phyloP scores from a whole-genome alignment of 108 stramenopile genomes.

The Thalassiosira profunda region DNA sequence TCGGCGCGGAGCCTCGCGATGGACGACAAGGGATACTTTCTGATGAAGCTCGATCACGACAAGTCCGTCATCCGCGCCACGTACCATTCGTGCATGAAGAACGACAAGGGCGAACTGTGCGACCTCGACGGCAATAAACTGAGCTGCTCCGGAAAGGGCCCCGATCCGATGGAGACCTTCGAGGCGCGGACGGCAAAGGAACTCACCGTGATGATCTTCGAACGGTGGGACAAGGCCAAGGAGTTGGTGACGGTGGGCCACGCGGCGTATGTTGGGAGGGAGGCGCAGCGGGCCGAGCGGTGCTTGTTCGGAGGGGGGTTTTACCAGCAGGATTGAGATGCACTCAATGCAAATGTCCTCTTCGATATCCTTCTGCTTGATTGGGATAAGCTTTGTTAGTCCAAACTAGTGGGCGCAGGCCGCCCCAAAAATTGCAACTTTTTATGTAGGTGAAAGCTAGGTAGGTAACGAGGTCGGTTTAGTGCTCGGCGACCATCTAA shows the following conservation, averaged over 20 bases:
- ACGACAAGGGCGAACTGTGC: conserved; percentile 66
- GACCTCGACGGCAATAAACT: conserved; percentile 57
- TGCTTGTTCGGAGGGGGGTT: conserved; percentile 29
- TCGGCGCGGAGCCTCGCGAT: conserved; percentile 41
- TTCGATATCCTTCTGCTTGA: not conserved
- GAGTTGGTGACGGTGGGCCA: conserved; percentile 49
- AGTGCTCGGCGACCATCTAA: too few species aligned
- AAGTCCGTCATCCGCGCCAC: conserved; percentile 34
- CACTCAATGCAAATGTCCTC: not conserved
- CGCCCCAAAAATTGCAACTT: too few species aligned
- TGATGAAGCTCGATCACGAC: conserved; percentile 37
- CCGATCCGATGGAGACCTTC: conserved; percentile 49
- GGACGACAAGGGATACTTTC: conserved; percentile 64
- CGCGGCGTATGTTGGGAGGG: conserved; percentile 62
- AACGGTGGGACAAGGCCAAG: conserved; percentile 46
- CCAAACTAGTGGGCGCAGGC: too few species aligned
- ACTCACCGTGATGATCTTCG: conserved; percentile 50
- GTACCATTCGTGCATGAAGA: conserved; percentile 57
- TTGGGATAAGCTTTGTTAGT: conserved; percentile 16
- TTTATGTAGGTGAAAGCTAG: too few species aligned
- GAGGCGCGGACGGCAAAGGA: conserved; percentile 65
- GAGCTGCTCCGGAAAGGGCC: conserved; percentile 27
- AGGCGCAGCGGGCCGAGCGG: conserved; percentile 60
- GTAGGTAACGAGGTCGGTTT: too few species aligned
- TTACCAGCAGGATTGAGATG: conserved; percentile 60